A percentile compares a stretch with the other conserved stretches of the same genome.
These are phyloP conservation scores for Scutellaria barbata DNA, from an alignment of 257 asterid species.

Conservation along the genomic window DNA sequence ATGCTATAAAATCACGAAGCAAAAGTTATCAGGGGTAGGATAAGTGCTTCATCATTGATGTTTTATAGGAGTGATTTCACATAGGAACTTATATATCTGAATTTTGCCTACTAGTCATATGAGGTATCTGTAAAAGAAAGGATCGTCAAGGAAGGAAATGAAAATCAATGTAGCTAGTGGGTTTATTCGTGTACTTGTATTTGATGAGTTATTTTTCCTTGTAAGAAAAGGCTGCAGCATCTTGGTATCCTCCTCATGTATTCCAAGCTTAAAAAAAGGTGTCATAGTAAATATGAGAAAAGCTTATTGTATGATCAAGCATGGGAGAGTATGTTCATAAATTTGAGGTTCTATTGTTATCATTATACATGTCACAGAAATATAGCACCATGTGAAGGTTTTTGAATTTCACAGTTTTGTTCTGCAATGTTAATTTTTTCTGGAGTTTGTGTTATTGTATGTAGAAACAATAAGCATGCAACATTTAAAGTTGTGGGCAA, in stretches of 20 bases:
- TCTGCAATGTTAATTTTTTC: neutral
- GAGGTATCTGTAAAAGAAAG: neutral
- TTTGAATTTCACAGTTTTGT: neutral
- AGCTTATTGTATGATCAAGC: neutral
- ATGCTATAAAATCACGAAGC: neutral
- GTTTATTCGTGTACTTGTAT: neutral
- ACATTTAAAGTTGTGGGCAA: neutral
- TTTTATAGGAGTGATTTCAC: constrained; percentile 3
- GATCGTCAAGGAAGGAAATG: neutral
- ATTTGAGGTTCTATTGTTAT: neutral
- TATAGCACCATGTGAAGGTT: neutral
- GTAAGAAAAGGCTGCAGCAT: neutral
- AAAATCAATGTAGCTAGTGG: neutral
- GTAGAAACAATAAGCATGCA: neutral
- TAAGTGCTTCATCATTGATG: constrained; percentile 3
- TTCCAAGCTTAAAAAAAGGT: neutral
- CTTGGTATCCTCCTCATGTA: neutral
- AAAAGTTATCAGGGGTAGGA: neutral
- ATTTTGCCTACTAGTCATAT: neutral
- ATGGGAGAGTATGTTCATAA: neutral
- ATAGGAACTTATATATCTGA: constrained; percentile 2
- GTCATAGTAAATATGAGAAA: neutral
- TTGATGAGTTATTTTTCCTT: neutral
- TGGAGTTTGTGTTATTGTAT: neutral
- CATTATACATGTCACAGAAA: neutral